Evolutionary conservation across 2,329 filamentous ascomycete genomes (phyloP), one percentile per base, ranked within the genome.

Genomic region (Sclerotinia sclerotiorum): DNA sequence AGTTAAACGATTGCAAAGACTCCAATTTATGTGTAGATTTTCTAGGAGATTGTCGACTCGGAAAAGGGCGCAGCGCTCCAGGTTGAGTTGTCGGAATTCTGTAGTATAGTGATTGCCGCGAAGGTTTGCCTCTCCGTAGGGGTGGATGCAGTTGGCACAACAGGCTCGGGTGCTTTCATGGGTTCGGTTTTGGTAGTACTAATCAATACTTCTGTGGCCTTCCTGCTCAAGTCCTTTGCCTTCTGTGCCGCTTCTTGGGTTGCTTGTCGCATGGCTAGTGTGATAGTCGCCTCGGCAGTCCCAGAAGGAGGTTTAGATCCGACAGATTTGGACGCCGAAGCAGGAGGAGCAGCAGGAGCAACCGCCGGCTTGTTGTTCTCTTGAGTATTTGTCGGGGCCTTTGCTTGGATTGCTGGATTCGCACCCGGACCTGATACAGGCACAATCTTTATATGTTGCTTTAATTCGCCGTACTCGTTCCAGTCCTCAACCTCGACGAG

Each of bases 391-490:
- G 69, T 73, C 13, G 78, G 75, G 4, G 77, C 73, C 29, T 76
- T 74, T 7, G 71, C 71, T n/a, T 64, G 42, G n/a, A 69, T 69
- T 13, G 69, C 68, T 32, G 67, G 67, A 32, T 63, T 63, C 49
- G 67, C 61, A 24, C 74, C 69, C 21, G 76, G 70, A 35, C 71
- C 58, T 2, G 56, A 65, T 44, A 57, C 67, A 63, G 61, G 56
- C 15, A 57, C 67, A 46, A 61, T 69, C 58, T 67, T 71, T n/a
- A 63, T 88, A 75, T 94, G 90, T 80, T 94, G 88, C 79, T 93
- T 93, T 70, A 99, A 86, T 81, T 98, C 94, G 80, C 93, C 93
- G 80, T 96, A 97, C 79, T 99, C 95, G 82, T 99, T 99, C 95
- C 94, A 98, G 78, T 99, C 95, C 81, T 99, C 95, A 72, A 98